A percentile compares a stretch with the other conserved stretches of the same genome.
Conservation (phyloP, 2,329 filamentous ascomycete species). For the Pseudogymnoascus verrucosus region DNA sequence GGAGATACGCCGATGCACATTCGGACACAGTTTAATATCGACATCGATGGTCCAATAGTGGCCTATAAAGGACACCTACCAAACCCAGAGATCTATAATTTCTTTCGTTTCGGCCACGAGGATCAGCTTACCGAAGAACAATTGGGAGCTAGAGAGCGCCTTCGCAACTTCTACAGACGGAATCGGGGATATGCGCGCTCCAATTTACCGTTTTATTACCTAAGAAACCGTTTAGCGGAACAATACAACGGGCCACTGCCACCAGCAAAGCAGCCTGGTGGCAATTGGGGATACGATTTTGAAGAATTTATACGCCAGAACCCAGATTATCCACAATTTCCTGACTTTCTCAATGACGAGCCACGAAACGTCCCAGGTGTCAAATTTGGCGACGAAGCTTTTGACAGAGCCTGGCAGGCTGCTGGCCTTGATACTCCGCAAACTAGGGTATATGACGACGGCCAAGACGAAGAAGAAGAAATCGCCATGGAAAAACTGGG, state of each 20-base stretch:
- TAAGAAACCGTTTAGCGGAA: constrained; percentile 10
- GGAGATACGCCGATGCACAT: not conserved
- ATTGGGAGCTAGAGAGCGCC: not conserved
- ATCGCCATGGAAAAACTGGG: not conserved
- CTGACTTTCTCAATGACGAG: not conserved
- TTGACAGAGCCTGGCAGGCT: not conserved
- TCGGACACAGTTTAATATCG: not conserved
- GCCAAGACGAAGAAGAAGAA: not conserved
- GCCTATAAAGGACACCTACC: not conserved
- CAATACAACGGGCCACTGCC: not conserved
- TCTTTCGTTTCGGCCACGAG: not conserved
- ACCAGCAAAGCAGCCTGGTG: not conserved
- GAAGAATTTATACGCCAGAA: not conserved
- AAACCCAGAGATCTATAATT: not conserved
- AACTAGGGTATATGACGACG: not conserved
- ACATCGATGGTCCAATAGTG: not conserved
- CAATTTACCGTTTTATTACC: not conserved
- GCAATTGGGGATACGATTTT: not conserved
- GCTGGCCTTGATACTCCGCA: not conserved
- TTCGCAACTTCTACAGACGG: not conserved
- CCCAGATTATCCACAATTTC: not conserved
- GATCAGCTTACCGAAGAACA: not conserved
- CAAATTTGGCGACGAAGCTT: constrained; percentile 24
- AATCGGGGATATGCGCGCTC: not conserved
- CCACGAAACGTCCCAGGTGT: constrained; percentile 19